These are phyloP conservation scores for Canavalia gladiata DNA, from an alignment of 306 rosid species.

Conservation along the genomic window DNA sequence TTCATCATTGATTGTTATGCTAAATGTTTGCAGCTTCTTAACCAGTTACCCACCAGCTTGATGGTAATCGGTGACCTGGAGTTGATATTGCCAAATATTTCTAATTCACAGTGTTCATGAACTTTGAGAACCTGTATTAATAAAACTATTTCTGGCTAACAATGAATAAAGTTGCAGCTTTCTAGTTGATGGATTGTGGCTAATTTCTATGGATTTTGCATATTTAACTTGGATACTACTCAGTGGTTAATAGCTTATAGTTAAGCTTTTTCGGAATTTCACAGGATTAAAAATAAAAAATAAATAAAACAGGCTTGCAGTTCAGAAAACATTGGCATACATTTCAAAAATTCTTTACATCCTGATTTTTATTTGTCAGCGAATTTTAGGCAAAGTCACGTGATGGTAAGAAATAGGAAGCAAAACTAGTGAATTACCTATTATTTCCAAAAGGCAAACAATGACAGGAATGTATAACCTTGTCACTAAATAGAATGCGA, in stretches of 20 bases:
- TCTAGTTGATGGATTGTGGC: background rate
- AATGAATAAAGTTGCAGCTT: background rate
- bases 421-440: background rate
- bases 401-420: background rate
- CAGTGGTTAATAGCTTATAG: background rate
- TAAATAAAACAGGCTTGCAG: background rate
- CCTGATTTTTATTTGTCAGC: background rate
- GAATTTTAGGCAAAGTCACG: background rate
- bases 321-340: background rate
- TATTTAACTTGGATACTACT: background rate
- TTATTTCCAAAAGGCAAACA: background rate
- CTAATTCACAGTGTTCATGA: background rate
- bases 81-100: background rate
- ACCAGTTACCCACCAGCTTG: background rate
- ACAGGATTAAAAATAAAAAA: background rate
- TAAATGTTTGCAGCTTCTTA: background rate
- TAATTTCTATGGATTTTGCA: background rate
- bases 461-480: background rate
- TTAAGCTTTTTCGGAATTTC: background rate
- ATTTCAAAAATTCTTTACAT: background rate
- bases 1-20: too few relatives aligned
- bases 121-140: background rate
- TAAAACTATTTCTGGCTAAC: background rate
- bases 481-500: background rate
- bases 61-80: background rate